Percentiles rank a stretch among this genome's conserved stretches.
phyloP scores from a whole-genome alignment of 2,329 filamentous ascomycete species.

The Curvularia spicifera region DNA sequence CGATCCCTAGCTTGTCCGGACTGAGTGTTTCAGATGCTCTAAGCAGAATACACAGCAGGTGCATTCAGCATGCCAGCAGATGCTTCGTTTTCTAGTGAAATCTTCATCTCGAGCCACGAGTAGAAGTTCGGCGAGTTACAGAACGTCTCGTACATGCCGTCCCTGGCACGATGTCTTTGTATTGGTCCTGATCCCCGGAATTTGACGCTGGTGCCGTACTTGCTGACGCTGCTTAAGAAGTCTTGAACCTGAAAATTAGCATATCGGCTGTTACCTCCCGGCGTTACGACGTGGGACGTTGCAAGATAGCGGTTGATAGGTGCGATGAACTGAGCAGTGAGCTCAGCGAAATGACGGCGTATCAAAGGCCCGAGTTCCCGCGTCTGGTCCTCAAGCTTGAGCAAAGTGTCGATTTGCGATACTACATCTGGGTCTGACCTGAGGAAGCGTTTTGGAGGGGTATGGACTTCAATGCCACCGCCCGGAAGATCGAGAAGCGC shows the following conservation, averaged over 20 bases:
- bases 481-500: slow-evolving; percentile 49
- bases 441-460: slow-evolving; percentile 47
- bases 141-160: slow-evolving; percentile 49
- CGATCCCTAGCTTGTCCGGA: too few species aligned
- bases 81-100: slow-evolving; percentile 50
- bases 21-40: background rate
- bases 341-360: slow-evolving; percentile 51
- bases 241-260: slow-evolving; percentile 49
- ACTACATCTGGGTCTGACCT: slow-evolving; percentile 47
- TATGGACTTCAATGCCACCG: slow-evolving; percentile 48
- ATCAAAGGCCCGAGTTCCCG: slow-evolving; percentile 47
- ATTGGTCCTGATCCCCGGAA: slow-evolving; percentile 48
- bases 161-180: slow-evolving; percentile 46
- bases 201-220: slow-evolving; percentile 50
- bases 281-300: slow-evolving; percentile 43
- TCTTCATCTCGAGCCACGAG: slow-evolving; percentile 53
- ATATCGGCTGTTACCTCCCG: slow-evolving; percentile 47
- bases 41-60: background rate
- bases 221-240: slow-evolving; percentile 48
- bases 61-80: slow-evolving; percentile 43
- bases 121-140: slow-evolving; percentile 51
- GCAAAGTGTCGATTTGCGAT: slow-evolving; percentile 42
- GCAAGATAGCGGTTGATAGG: slow-evolving; percentile 52
- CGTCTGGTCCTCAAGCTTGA: slow-evolving; percentile 42
- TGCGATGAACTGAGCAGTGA: slow-evolving; percentile 51